Base-by-base conservation (phyloP, 129 eudicot genomes). In the Lonicera japonica region DNA sequence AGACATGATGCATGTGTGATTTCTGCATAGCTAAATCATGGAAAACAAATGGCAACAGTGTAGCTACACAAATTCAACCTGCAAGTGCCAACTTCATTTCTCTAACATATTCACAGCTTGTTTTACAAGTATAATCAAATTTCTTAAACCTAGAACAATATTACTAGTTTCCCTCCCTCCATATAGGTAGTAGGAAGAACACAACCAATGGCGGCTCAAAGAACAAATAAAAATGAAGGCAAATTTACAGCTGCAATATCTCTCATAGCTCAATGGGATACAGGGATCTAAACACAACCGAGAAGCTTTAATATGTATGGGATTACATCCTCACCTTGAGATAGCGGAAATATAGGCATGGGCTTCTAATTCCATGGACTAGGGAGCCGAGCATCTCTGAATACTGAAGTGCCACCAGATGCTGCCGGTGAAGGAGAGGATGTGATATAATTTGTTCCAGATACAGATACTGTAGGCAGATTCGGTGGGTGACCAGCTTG, bases 401-500 rank as follows among this genome's bases (percentile, higher is more conserved):
- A 84, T 8, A 65, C 86, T 0, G 96, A 87, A 65, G 96, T 91
- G 54, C 96, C 95, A 51, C 95, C 95, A 2, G 88, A 83, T 62
- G 86, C 94, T 19, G 94, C 97, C 5, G 97, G 97, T 69, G 97
- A 91, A 55, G 97, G 97, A 54, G 97, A 91, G 11, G 96, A 84
- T 54, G 90, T 83, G n/a, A 83, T 41, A 50, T 86, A 87, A 69
- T 79, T 87, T 38, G 97, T 81, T 74, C 90, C 97, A 1, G 97
- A 77, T 40, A 77, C 79, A 73, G 95, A 83, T 16, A 90, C 81
- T n/a, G 89, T 62, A 1, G 81, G 84, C 21, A 77, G 58, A 61
- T 55, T 78, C 58, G 71, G 47, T 6, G 77, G 54, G 5, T 69
- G 83, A 34, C 84, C 81, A 29, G 4, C 50, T 75, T 74, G 95